Base-by-base conservation (phyloP, 176 grass and related monocot genomes). In the Stipa capillata region DNA sequence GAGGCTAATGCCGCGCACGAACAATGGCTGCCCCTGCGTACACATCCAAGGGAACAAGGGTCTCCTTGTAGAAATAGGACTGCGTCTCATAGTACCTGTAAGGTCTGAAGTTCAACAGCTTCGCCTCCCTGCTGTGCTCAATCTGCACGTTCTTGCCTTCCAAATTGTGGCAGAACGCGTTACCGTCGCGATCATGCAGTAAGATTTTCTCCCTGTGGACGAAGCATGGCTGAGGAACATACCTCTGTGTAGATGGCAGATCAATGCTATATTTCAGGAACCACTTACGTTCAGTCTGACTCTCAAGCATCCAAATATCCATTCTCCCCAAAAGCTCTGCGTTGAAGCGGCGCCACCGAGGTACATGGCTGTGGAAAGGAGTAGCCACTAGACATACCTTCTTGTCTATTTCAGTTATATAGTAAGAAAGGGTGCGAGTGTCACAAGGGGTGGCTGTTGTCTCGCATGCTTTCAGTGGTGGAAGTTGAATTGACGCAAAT, bases 241-340 rank as follows among this genome's bases (percentile, higher is more conserved):
- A 67, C 39, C 40, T 57, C 4, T 33, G 17, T 4, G 64, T 3
- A 25, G n/a, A 48, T 24, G 67, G 40, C 5, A 77, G 47, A 3
- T 66, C 23, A 37, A 88, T 57, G 63, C 63, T 82, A 45, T 83
- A 51, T 70, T 34, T 79, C 17, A 73, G 80, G 11, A 21, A 78
- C 80, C 74, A 84, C 58, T 14, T 59, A 1, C 76, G 70, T 8
- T 87, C 71, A 6, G 31, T 36, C 14, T 2, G 8, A 33, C 49
- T 79, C 54, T 88, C 39, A 7, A 88, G 80, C 62, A 77, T 29
- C 80, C 86, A 88, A 16, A 88, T 65, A 4, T 74, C 68, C 49
- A 74, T 84, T 52, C 58, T 74, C 1, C 69, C 75, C 6, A 39
- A 25, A 49, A 84, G 13, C 39, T 58, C 65, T 6, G 80, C 47